Conservation (phyloP, 2,329 filamentous ascomycete species). For the Alternaria ventricosa region DNA sequence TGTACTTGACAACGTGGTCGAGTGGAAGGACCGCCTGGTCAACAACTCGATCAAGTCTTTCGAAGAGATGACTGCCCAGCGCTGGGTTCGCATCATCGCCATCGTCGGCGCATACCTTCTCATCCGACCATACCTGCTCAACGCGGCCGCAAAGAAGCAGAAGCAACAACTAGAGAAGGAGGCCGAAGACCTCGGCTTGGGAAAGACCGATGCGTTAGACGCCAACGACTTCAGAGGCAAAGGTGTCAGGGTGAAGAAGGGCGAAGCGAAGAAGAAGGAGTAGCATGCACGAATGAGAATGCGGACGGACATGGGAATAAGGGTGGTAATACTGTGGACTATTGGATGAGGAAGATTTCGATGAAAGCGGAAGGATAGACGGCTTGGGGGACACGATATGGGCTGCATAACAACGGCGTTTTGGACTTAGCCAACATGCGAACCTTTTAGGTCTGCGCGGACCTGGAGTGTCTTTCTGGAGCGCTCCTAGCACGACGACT, state of each 20-base stretch:
- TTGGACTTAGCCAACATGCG: slow-evolving; percentile 2
- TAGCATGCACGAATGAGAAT: background rate
- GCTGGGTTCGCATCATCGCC: slow-evolving; percentile 71
- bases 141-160: slow-evolving; percentile 68
- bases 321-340: background rate
- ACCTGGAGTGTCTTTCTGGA: slow-evolving; percentile 21
- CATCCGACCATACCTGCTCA: slow-evolving; percentile 73
- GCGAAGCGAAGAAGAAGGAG: slow-evolving; percentile 56
- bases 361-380: background rate
- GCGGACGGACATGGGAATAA: background rate
- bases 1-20: slow-evolving; percentile 33
- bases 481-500: background rate
- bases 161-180: slow-evolving; percentile 67
- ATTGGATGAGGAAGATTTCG: background rate
- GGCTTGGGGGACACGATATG: background rate
- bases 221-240: slow-evolving; percentile 45
- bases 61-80: slow-evolving; percentile 51
- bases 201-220: slow-evolving; percentile 37
- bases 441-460: slow-evolving; percentile 9
- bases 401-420: slow-evolving; percentile 2
- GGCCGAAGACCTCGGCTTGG: slow-evolving; percentile 49
- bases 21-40: slow-evolving; percentile 46
- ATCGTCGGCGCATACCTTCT: slow-evolving; percentile 77
- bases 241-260: slow-evolving; percentile 31
- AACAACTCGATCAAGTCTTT: slow-evolving; percentile 54